Base-by-base conservation (phyloP, 129 eudicot genomes). In the Dittrichia graveolens region DNA sequence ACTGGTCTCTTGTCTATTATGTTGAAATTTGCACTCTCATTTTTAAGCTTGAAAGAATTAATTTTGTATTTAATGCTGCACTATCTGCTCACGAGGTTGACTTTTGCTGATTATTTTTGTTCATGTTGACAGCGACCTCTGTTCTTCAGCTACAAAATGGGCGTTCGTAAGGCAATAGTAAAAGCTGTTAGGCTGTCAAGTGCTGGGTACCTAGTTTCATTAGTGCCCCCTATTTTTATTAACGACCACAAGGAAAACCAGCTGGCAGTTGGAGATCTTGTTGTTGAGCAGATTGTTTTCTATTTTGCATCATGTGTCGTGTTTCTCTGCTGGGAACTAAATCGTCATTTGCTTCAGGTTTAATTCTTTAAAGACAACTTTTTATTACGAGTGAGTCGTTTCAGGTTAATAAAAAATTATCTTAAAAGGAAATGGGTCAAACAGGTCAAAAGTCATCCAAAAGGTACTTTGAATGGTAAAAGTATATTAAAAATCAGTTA, bases 71-170 rank as follows among this genome's bases (percentile, higher is more conserved):
- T 9, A 54, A 31, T 24, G 6, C 0, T 34, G 47, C 43, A 44
- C 4, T 47, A 12, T 48, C 47, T 56, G 37, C 12, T 18, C 13
- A 12, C 3, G 63, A 65, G 66, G 34, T 75, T 56, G 24, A 0
- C 37, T 7, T 67, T 58, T 57, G 49, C 48, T 77, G 58, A 69
- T 61, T 67, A 52, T 31, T 61, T 18, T 16, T 78, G 66, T 73
- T 71, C 49, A 39, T 86, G 18, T 69, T 70, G 77, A 81, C 96
- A 90, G 97, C 85, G 97, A 31, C 97, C 97, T 59, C 82, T 88
- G 49, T 95, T 86, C 84, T 95, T 90, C 86, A 91, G 97, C 85
- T 90, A 80, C 85, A 95, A 95, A 84, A 95, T 88, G 88, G 94
- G 95, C 31, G 40, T 95, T 38, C 97, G 81, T 46, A 77, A 78